A percentile compares a stretch with the other conserved stretches of the same genome.
These are phyloP conservation scores for Coemansia sp. DNA, from an alignment of 192 early-diverging fungal genomes.

Conservation along the genomic window DNA sequence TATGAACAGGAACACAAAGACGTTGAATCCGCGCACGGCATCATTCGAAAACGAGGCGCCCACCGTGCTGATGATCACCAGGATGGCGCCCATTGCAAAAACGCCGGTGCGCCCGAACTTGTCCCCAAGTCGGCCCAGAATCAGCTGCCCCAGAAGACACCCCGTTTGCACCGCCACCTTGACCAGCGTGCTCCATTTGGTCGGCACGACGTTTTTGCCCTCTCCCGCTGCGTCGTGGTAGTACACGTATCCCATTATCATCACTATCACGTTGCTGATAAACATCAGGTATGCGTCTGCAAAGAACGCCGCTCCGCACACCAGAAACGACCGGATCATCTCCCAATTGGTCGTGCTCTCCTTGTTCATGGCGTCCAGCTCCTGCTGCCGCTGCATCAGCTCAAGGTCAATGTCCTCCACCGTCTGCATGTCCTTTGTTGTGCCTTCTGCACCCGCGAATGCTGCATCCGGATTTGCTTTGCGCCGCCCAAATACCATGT, in stretches of 20 bases:
- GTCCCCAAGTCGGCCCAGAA: slow-evolving; percentile 88
- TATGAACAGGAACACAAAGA: slow-evolving; percentile 73
- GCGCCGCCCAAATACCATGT: neutral
- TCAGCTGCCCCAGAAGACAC: slow-evolving; percentile 89
- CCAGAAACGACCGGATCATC: slow-evolving; percentile 71
- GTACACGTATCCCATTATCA: slow-evolving; percentile 80
- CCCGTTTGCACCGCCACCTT: slow-evolving; percentile 89
- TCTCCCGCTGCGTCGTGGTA: slow-evolving; percentile 42
- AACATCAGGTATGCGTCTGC: slow-evolving; percentile 95
- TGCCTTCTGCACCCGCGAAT: slow-evolving; percentile 1
- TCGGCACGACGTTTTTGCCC: slow-evolving; percentile 58
- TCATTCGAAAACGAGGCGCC: slow-evolving; percentile 72
- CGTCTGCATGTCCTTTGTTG: neutral
- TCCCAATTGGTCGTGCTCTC: slow-evolving; percentile 68
- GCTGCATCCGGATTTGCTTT: neutral
- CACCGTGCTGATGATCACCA: slow-evolving; percentile 84
- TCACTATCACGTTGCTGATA: slow-evolving; percentile 83
- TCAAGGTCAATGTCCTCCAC: slow-evolving; percentile 40
- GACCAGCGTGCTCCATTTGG: slow-evolving; percentile 73
- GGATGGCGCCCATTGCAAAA: slow-evolving; percentile 85
- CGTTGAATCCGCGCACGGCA: slow-evolving; percentile 65
- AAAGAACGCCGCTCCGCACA: slow-evolving; percentile 83
- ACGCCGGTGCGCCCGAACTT: slow-evolving; percentile 85
- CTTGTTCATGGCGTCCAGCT: slow-evolving; percentile 54
- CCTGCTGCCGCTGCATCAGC: slow-evolving; percentile 42